These are phyloP conservation scores for Didymella segeticola DNA, from an alignment of 2,329 filamentous ascomycete species.

Conservation along the genomic window DNA sequence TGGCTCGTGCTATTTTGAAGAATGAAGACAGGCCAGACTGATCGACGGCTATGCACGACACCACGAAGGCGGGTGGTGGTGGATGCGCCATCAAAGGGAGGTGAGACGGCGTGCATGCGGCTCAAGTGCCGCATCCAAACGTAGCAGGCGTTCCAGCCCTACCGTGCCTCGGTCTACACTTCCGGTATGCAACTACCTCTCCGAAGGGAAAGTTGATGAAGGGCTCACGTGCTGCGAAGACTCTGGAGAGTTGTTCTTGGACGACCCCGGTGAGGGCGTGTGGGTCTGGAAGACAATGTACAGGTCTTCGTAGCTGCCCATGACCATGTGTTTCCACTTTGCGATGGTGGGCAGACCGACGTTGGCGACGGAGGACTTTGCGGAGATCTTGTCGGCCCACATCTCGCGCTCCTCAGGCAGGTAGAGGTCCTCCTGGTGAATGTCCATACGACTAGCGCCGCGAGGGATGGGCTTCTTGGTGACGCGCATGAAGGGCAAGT, in stretches of 20 bases:
- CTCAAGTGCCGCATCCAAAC: conserved; percentile 13
- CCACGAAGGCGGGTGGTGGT: conserved; percentile 2
- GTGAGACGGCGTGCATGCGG: conserved; percentile 20
- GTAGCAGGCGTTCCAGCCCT: conserved; percentile 13
- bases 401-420: conserved; percentile 42
- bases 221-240: conserved; percentile 48
- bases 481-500: conserved; percentile 50
- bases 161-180: conserved; percentile 20
- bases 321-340: conserved; percentile 55
- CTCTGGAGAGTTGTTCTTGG: conserved; percentile 49
- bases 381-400: conserved; percentile 54
- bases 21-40: conserved; percentile 12
- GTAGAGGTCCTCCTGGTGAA: conserved; percentile 54
- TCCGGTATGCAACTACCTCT: conserved; percentile 32
- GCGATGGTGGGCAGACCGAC: conserved; percentile 54
- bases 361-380: conserved; percentile 56
- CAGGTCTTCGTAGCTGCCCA: conserved; percentile 56
- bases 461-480: conserved; percentile 57
- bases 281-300: conserved; percentile 57
- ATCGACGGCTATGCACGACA: conserved; percentile 13
- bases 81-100: conserved; percentile 17
- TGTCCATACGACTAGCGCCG: conserved; percentile 54
- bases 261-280: conserved; percentile 42
- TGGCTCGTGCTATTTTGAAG: not conserved
- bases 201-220: conserved; percentile 40